A percentile compares a stretch with the other conserved stretches of the same genome.
These are phyloP conservation scores for Gonapodya prolifera DNA, from an alignment of 192 early-diverging fungal genomes.

Conservation along the genomic window DNA sequence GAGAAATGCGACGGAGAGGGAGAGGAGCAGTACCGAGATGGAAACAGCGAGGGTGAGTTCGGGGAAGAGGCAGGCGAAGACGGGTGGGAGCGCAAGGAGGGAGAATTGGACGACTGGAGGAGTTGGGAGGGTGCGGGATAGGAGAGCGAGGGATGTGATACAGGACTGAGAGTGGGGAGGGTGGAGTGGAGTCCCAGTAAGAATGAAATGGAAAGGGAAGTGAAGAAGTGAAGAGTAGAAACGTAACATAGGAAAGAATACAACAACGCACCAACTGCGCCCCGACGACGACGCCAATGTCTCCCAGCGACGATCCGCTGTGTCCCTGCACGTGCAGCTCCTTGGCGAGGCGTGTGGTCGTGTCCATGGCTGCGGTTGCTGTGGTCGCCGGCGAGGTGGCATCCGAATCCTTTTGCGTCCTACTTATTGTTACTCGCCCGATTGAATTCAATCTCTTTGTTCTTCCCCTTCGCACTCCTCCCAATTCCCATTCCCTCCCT, in stretches of 20 bases:
- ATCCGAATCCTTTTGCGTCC: too few relatives aligned
- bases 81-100: background rate
- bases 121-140: too few relatives aligned
- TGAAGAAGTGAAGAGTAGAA: background rate
- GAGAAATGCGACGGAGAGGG: slow-evolving; percentile 12
- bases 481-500: too few relatives aligned
- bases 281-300: slow-evolving; percentile 15
- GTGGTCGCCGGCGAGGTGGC: too few relatives aligned
- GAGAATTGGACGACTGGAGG: background rate
- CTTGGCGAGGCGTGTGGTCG: slow-evolving; percentile 15
- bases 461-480: too few relatives aligned
- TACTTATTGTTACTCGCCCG: too few relatives aligned
- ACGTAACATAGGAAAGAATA: slow-evolving; percentile 2
- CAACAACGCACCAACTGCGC: slow-evolving; percentile 11
- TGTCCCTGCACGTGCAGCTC: slow-evolving; percentile 27
- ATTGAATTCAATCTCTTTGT: too few relatives aligned
- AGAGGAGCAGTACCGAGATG: slow-evolving; percentile 14
- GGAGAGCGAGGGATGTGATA: too few relatives aligned
- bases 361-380: slow-evolving; percentile 20
- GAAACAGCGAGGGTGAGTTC: slow-evolving; percentile 4
- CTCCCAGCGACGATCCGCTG: slow-evolving; percentile 21
- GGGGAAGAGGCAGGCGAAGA: background rate
- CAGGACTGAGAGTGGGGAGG: too few relatives aligned
- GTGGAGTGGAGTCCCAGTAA: too few relatives aligned
- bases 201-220: slow-evolving; percentile 15